A percentile compares a stretch with the other conserved stretches of the same genome.
These are phyloP conservation scores for Leishmania tropica DNA, from an alignment of 208 protist species.

Conservation along the genomic window DNA sequence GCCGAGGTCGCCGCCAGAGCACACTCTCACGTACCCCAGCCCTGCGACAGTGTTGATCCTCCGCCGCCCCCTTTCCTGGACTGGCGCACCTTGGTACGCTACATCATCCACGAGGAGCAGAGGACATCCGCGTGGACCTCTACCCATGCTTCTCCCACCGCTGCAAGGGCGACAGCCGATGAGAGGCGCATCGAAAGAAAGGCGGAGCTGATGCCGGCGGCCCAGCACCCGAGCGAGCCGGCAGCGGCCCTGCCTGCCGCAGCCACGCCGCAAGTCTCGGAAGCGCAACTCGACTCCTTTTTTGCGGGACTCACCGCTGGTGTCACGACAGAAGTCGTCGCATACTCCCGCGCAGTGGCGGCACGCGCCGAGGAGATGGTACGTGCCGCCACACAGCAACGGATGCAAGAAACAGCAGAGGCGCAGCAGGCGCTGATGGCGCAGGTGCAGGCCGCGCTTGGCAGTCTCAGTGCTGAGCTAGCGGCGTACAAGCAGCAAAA, in stretches of 20 bases:
- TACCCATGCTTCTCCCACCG: background rate
- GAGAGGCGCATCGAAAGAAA: background rate
- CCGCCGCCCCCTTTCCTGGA: constrained; percentile 18
- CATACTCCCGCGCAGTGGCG: constrained; percentile 5
- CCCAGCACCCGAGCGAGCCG: background rate
- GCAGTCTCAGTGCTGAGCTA: background rate
- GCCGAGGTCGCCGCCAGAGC: background rate
- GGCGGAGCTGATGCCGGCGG: background rate
- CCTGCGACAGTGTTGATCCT: constrained; percentile 5
- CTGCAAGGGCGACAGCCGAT: background rate
- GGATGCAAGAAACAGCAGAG: constrained; percentile 1
- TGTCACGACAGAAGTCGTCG: constrained; percentile 8
- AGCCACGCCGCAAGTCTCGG: background rate
- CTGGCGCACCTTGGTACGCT: constrained; percentile 37
- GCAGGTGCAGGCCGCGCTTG: constrained; percentile 3
- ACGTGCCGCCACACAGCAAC: constrained; percentile 1
- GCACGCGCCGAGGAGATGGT: constrained; percentile 12
- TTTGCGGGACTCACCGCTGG: constrained; percentile 9
- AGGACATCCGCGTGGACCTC: background rate
- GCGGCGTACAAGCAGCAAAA: background rate
- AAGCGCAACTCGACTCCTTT: constrained; percentile 8
- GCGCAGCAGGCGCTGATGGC: constrained; percentile 6
- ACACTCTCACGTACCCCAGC: background rate
- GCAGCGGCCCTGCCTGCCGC: background rate
- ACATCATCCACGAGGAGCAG: constrained; percentile 36